Percentiles rank a stretch among this genome's conserved stretches.
phyloP scores from a whole-genome alignment of 345 rosid species.

The Aurinia saxatilis region DNA sequence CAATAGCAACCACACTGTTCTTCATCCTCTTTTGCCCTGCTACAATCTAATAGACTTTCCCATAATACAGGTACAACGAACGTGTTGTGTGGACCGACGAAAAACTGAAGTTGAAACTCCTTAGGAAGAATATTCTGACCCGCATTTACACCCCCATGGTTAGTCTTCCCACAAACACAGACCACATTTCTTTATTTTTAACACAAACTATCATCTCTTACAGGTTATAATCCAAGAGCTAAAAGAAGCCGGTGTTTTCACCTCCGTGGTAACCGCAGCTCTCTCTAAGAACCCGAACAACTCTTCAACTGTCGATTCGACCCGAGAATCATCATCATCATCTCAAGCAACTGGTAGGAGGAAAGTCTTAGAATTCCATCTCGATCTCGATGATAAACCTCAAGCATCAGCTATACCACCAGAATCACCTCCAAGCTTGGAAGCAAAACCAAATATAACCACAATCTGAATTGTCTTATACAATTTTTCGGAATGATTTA shows the following conservation, averaged over 20 bases:
- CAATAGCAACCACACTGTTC: background rate
- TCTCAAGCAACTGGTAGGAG: conserved; percentile 19
- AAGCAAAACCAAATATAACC: conserved; percentile 3
- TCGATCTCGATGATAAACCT: conserved; percentile 7
- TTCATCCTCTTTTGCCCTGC: background rate
- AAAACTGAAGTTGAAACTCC: conserved; percentile 49
- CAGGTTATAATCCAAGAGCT: conserved; percentile 80
- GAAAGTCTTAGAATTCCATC: conserved; percentile 15
- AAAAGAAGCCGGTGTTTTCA: conserved; percentile 68
- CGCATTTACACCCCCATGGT: conserved; percentile 89
- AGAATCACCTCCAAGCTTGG: conserved; percentile 26
- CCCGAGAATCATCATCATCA: conserved; percentile 19
- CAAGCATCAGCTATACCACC: conserved; percentile 22
- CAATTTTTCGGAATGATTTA: background rate
- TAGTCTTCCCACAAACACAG: conserved; percentile 16
- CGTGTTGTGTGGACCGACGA: conserved; percentile 73
- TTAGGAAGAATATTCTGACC: conserved; percentile 69
- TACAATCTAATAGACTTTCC: conserved; percentile 3
- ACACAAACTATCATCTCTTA: background rate
- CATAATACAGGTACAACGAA: conserved; percentile 58
- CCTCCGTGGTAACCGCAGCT: conserved; percentile 40
- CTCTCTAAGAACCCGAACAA: conserved; percentile 13
- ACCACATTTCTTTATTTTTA: conserved; percentile 21
- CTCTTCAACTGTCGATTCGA: conserved; percentile 1
- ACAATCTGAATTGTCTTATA: background rate